Conservation (phyloP, 2,329 filamentous ascomycete species). For the Dactylellina sp. region DNA sequence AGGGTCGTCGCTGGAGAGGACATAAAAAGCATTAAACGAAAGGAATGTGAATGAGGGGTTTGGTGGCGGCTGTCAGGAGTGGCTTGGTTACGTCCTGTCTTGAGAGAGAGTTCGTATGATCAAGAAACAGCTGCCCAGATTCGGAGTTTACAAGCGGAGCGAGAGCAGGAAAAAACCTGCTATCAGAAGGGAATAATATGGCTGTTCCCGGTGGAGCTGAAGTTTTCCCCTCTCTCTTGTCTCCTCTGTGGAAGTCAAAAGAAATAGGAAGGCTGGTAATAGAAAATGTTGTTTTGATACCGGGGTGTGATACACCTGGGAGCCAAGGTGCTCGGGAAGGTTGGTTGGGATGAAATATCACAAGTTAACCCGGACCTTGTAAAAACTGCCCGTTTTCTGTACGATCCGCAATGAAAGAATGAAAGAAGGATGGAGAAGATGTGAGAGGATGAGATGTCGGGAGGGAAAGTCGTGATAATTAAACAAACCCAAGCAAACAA, state of each 20-base stretch:
- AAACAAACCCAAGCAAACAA: conserved; percentile 14
- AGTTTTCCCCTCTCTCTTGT: conserved; percentile 5
- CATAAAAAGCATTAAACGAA: conserved; percentile 50
- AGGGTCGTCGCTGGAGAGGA: conserved; percentile 51
- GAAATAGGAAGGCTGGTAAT: conserved; percentile 56
- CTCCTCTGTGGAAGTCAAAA: conserved; percentile 14
- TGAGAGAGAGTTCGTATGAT: not conserved
- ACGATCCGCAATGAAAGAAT: conserved; percentile 29
- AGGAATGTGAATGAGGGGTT: conserved; percentile 55
- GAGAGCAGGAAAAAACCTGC: conserved; percentile 26
- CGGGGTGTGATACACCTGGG: conserved; percentile 29
- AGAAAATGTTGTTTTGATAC: conserved; percentile 52
- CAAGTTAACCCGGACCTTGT: conserved; percentile 40
- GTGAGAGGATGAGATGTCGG: too few species aligned
- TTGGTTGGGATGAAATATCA: conserved; percentile 47
- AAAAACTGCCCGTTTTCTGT: conserved; percentile 53
- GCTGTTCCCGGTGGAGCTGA: conserved; percentile 46
- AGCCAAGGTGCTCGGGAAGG: conserved; percentile 38
- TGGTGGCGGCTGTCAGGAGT: conserved; percentile 49
- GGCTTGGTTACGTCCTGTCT: conserved; percentile 32
- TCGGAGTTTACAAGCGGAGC: conserved; percentile 55
- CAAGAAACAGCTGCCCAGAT: conserved; percentile 28
- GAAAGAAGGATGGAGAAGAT: not conserved
- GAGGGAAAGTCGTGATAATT: conserved; percentile 38
- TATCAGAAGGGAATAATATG: conserved; percentile 35